A percentile compares a stretch with the other conserved stretches of the same genome.
Conservation (phyloP, 768 basidiomycete species). For the Crucibulum laeve region DNA sequence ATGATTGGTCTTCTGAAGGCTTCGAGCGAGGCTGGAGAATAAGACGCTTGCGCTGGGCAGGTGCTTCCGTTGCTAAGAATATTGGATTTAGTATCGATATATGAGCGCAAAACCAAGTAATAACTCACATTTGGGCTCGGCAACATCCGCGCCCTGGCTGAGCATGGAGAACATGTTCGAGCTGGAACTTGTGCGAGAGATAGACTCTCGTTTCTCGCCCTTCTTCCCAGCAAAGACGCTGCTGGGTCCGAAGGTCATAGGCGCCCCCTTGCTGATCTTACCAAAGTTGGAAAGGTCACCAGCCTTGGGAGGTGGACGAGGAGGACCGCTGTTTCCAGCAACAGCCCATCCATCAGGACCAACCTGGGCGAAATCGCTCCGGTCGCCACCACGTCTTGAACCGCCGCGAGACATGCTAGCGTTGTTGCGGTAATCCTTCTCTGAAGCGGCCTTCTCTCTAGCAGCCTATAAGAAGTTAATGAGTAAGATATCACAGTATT, state of each 20-base stretch:
- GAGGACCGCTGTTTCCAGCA: constrained; percentile 41
- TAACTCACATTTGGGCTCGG: constrained; percentile 51
- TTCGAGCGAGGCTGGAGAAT: constrained; percentile 77
- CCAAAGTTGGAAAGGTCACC: constrained; percentile 88
- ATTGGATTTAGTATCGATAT: constrained; percentile 1
- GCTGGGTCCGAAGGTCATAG: constrained; percentile 79
- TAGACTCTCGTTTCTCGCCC: constrained; percentile 57
- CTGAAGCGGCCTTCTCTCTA: constrained; percentile 70
- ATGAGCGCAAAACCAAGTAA: not conserved
- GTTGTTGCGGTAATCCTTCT: constrained; percentile 55
- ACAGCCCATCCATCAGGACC: constrained; percentile 90
- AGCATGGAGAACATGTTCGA: constrained; percentile 91
- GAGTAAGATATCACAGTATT: constrained; percentile 5
- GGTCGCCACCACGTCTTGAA: constrained; percentile 78
- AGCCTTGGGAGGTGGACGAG: constrained; percentile 67
- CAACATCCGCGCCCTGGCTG: constrained; percentile 55
- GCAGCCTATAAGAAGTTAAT: constrained; percentile 48
- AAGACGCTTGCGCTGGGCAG: constrained; percentile 62
- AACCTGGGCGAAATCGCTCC: constrained; percentile 41
- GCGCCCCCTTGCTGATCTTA: constrained; percentile 66
- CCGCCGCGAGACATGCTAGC: constrained; percentile 86
- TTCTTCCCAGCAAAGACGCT: constrained; percentile 81
- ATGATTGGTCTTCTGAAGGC: constrained; percentile 41
- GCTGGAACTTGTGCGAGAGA: constrained; percentile 76
- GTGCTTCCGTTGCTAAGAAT: constrained; percentile 36